Evolutionary conservation across 2,329 filamentous ascomycete genomes (phyloP), one percentile per base, ranked within the genome.

Genomic region (Harringtonia lauricola): DNA sequence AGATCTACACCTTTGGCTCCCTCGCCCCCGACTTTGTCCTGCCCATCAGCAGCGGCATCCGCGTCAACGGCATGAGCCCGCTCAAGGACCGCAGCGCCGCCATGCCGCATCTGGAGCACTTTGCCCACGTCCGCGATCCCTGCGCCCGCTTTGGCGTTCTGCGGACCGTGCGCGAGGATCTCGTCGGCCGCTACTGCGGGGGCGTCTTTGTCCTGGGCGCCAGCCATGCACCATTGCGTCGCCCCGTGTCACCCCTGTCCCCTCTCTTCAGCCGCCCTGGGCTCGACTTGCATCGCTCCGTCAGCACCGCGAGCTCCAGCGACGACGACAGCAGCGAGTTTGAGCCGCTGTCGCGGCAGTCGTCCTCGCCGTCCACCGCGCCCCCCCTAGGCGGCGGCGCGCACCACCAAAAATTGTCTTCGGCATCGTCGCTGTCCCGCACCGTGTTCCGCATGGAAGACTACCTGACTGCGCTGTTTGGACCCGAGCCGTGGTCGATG

Each of bases 1-100:
- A 68, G 45, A 57, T 69, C 15, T 68, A 66, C 54, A 68, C 66
- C 0, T 68, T 68, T 41, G 65, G 66, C 9, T 59, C 62, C 3
- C 56, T 61, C 3, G 58, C 62, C 6, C 51, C 50, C 10, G 64
- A 66, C 46, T 65, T 65, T 47, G 53, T 58, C 28, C 46, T 60
- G 17, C 64, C 63, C 7, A 21, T 9, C 37, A 19, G n/a, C 24
- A 28, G 10, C 34, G 10, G 18, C 21, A 52, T 55, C 22, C 28
- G 28, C 30, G 45, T 21, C 18, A 50, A 36, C 26, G n/a, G n/a
- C n/a, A n/a, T n/a, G n/a, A n/a, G n/a, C n/a, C n/a, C n/a, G n/a
- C 47, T 46, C 37, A 49, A 53, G 4, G 14, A 15, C n/a, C n/a
- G n/a, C 36, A 19, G 8, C 26, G 22, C 8, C 21, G 19, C 33